Base-by-base conservation (phyloP, 179 eudicot species). In the Vitellaria paradoxa region DNA sequence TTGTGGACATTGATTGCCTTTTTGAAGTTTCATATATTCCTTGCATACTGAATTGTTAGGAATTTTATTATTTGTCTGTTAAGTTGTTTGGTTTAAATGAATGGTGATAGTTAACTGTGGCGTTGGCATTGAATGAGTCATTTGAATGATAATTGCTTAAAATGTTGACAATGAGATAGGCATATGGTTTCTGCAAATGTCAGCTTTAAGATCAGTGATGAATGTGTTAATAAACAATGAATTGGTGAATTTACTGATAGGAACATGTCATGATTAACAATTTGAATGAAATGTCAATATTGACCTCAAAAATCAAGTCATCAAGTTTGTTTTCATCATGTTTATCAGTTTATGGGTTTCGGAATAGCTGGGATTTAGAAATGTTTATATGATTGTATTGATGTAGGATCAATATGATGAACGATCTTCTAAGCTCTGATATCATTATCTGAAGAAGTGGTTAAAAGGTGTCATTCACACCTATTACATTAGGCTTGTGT, bases 1-100 rank as follows among this genome's bases (percentile, higher is more conserved):
- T 42, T 20, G 45, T 26, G n/a, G 65, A 45, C 50, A 40, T 74
- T 74, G 68, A 15, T 20, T 60, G 68, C 40, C 40, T 60, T 74
- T 73, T 59, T 10, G 7, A 40, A 72, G 20, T 59, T 73, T 3
- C 37, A 21, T 69, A 49, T 26, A 2, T n/a, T 23, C 13, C 56
- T 14, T 60, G 15, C 30, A 45, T 45, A 21, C 21, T 13, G 37
- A 45, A 47, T 30, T 45, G 67, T 61, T 45, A 30, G 68, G 56
- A 45, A 23, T 74, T 59, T 11, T 30, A n/a, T 73, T 18, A 12
- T 20, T 42, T 26, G 17, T 57, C 18, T 7, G 37, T 11, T 59
- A 4, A n/a, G 7, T 59, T 15, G 8, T 4, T n/a, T 42, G 23
- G 11, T 46, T 61, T 74, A 21, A 46, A 61, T 45, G 17, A 60